These are phyloP conservation scores for Cymbidium sinense DNA, from an alignment of 106 monocot species.

Conservation along the genomic window DNA sequence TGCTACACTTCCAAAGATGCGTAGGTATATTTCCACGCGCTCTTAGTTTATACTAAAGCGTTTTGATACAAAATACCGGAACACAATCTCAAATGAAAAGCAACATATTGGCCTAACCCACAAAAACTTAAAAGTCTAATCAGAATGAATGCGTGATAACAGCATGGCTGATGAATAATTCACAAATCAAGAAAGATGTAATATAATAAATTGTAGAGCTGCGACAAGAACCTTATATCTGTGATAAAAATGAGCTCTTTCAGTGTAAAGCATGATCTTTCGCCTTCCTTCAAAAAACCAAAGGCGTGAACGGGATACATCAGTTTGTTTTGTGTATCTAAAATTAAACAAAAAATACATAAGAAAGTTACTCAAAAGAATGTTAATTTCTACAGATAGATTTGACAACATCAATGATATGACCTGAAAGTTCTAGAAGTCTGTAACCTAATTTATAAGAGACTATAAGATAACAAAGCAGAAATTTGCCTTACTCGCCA, in stretches of 20 bases:
- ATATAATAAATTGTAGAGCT: background rate
- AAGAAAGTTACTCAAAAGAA: background rate
- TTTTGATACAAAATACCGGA: background rate
- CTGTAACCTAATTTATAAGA: background rate
- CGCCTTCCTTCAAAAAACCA: constrained; percentile 89
- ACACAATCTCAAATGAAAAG: background rate
- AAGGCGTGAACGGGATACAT: constrained; percentile 90
- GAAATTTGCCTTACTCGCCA: constrained; percentile 65
- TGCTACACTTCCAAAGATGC: background rate
- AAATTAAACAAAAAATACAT: background rate
- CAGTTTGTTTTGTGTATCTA: constrained; percentile 78
- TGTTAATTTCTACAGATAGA: background rate
- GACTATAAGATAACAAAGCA: background rate
- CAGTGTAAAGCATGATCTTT: constrained; percentile 96
- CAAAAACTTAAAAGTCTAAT: background rate
- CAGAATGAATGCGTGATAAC: background rate
- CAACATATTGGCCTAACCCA: background rate
- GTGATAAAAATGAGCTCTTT: constrained; percentile 95
- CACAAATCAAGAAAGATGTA: background rate
- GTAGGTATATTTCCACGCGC: too few species aligned
- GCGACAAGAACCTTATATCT: constrained; percentile 73
- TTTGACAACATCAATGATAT: too few species aligned
- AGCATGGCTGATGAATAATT: background rate
- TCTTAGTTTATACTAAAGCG: too few species aligned
- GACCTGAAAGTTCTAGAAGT: background rate